These are phyloP conservation scores for Emmonsiellopsis sp. DNA, from an alignment of 2,329 filamentous ascomycete genomes.

Conservation along the genomic window DNA sequence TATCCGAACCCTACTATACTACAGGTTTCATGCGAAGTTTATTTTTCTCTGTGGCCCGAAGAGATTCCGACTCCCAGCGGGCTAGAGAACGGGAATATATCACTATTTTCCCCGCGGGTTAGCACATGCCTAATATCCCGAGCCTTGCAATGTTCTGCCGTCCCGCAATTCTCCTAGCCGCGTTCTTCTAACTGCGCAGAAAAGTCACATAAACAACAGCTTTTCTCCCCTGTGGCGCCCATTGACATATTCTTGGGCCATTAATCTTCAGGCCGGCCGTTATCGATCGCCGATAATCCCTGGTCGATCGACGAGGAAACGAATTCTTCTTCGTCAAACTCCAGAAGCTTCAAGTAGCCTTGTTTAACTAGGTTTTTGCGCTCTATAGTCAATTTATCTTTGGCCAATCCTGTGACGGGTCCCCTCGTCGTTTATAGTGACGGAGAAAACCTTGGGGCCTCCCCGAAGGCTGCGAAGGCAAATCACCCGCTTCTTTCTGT, in stretches of 20 bases:
- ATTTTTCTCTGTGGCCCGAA: background rate
- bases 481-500: background rate
- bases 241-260: background rate
- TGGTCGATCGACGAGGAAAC: background rate
- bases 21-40: constrained; percentile 1
- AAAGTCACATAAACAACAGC: background rate
- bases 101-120: background rate
- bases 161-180: background rate
- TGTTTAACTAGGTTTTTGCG: background rate
- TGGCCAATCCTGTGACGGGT: background rate
- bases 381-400: background rate
- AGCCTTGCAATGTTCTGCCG: background rate
- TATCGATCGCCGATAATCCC: constrained; percentile 6
- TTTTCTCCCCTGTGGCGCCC: background rate
- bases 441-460: background rate
- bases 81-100: background rate
- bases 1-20: background rate
- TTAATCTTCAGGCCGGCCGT: background rate
- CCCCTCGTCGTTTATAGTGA: background rate
- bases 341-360: background rate
- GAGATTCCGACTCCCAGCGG: background rate
- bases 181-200: background rate
- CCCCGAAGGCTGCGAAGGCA: background rate
- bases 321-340: background rate
- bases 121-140: background rate